Evolutionary conservation across 371 early-diverging fungal species (phyloP).

Genomic region (Fennellomyces sp.): DNA sequence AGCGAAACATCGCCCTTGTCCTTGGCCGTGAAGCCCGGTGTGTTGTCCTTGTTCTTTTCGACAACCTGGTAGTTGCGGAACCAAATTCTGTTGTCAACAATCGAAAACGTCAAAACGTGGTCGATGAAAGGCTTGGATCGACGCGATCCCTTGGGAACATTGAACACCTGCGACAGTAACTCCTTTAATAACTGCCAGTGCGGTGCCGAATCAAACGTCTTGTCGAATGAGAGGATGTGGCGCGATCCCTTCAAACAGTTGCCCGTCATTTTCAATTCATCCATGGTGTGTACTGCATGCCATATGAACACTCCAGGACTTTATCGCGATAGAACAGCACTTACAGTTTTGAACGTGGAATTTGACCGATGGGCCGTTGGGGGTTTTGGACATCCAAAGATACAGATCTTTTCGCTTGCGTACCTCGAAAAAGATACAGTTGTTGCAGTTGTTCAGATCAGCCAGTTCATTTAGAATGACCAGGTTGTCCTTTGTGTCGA

Average conservation of each 20-base stretch:
- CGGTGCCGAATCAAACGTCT: conserved; percentile 83
- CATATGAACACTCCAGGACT: too few relatives aligned
- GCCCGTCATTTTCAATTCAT: conserved; percentile 96
- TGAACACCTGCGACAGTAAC: conserved; percentile 88
- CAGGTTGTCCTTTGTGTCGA: conserved; percentile 91
- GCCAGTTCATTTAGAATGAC: conserved; percentile 93
- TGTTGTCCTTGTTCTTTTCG: conserved; percentile 57
- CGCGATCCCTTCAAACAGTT: conserved; percentile 97
- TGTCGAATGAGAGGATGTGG: conserved; percentile 92
- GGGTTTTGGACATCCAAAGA: conserved; percentile 94
- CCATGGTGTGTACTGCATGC: conserved; percentile 99
- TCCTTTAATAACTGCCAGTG: conserved; percentile 89
- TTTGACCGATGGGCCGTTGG: conserved; percentile 94
- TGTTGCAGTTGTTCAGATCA: conserved; percentile 97
- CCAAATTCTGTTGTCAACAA: conserved; percentile 92
- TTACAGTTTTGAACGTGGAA: conserved; percentile 93
- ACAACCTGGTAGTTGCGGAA: conserved; percentile 93
- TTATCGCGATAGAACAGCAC: conserved; percentile 2
- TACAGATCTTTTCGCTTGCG: conserved; percentile 92
- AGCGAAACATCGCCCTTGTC: conserved; percentile 79
- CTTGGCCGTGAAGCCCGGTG: conserved; percentile 49
- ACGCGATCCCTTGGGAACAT: conserved; percentile 86
- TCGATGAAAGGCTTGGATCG: conserved; percentile 96
- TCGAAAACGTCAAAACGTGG: conserved; percentile 89
- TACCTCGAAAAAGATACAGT: conserved; percentile 93